Conservation (phyloP, 805 yeast genomes). For the Vanderwaltozyma yarrowii region DNA sequence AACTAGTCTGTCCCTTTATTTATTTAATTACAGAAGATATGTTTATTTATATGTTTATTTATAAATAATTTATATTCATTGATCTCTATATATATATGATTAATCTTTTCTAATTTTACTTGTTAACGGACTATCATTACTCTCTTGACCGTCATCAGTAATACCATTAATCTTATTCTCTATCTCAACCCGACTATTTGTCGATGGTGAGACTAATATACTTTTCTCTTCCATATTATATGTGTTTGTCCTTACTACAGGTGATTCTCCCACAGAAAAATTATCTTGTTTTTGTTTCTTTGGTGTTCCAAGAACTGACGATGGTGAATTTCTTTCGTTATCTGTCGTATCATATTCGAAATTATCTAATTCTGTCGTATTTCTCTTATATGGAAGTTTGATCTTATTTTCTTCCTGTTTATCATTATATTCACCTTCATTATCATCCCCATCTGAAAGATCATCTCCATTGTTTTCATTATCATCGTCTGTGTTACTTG, state of each 20-base stretch:
- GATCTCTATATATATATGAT: not conserved
- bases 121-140: conserved; percentile 1
- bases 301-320: conserved; percentile 12
- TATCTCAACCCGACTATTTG: not conserved
- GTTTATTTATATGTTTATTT: not conserved
- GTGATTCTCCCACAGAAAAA: conserved; percentile 6
- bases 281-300: conserved; percentile 15
- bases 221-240: not conserved
- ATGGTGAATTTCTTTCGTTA: conserved; percentile 2
- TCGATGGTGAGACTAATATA: conserved; percentile 1
- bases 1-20: not conserved
- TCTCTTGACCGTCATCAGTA: not conserved
- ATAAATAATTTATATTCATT: not conserved
- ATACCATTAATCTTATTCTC: not conserved
- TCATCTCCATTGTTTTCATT: conserved; percentile 5
- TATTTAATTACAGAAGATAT: not conserved
- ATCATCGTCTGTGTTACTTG: conserved; percentile 10
- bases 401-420: too few species aligned
- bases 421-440: not conserved
- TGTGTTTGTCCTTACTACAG: not conserved
- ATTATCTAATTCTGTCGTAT: conserved; percentile 23
- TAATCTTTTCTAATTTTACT: conserved; percentile 2
- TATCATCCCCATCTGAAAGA: conserved; percentile 3
- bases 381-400: conserved; percentile 15
- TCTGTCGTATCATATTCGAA: conserved; percentile 11